Evolutionary conservation across 2,329 filamentous ascomycete species (phyloP).

Genomic region (Furcasterigmium furcatum): DNA sequence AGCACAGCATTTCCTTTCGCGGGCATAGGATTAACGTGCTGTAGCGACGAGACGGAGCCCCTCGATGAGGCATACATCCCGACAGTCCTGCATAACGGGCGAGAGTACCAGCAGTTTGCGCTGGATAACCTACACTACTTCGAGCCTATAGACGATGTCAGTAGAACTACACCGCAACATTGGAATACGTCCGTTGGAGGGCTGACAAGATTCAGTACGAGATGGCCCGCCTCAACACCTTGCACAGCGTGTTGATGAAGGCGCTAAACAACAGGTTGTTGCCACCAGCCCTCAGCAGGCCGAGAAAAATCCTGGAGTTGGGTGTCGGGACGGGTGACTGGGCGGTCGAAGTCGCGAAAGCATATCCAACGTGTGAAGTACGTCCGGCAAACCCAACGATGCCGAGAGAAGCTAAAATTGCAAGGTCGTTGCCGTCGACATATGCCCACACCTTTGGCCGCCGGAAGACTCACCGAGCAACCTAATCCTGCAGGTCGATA

Average conservation of each 20-base stretch:
- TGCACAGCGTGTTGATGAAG: constrained; percentile 59
- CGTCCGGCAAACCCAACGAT: constrained; percentile 14
- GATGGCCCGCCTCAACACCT: constrained; percentile 58
- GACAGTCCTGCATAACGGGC: constrained; percentile 56
- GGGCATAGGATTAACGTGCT: constrained; percentile 17
- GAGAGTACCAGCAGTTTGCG: constrained; percentile 66
- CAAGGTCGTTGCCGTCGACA: constrained; percentile 71
- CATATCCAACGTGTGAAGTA: constrained; percentile 64
- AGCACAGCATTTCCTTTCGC: constrained; percentile 1
- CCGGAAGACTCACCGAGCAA: constrained; percentile 61
- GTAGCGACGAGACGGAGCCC: constrained; percentile 45
- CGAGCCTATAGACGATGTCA: constrained; percentile 69
- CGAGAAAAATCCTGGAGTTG: constrained; percentile 64
- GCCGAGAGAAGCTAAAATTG: constrained; percentile 7
- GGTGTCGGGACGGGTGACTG: constrained; percentile 70
- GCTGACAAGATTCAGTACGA: constrained; percentile 53
- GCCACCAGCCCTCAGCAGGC: constrained; percentile 62
- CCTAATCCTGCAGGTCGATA: constrained; percentile 68
- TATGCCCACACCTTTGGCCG: constrained; percentile 65
- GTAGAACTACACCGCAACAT: too few relatives aligned
- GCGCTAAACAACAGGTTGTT: constrained; percentile 66
- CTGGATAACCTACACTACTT: constrained; percentile 64
- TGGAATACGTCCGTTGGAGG: too few relatives aligned
- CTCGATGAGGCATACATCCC: constrained; percentile 58
- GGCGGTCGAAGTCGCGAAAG: constrained; percentile 65